Evolutionary conservation across 176 grass and related monocot genomes (phyloP), one percentile per base, ranked within the genome.

Genomic region (Puya raimondii): DNA sequence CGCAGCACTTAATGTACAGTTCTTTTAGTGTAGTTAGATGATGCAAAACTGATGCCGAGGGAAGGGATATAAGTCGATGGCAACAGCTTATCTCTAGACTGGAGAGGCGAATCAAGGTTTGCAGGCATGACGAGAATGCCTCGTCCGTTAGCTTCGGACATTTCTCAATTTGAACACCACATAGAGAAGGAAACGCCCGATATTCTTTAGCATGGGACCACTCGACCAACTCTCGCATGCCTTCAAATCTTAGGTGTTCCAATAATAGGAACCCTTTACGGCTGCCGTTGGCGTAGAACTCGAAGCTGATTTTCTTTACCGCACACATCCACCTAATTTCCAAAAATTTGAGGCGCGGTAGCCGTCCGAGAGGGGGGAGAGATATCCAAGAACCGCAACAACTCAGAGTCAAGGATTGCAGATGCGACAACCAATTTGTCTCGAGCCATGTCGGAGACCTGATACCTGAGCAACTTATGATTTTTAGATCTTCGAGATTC

Each of bases 171-270:
- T 56, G 29, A 16, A 87, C 21, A 69, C 22, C 53, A 68, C 3
- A 14, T 3, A 87, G 85, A 18, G 66, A 79, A 63, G 71, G 67
- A 75, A 83, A 80, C 23, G 42, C 3, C 13, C 76, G 64, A 48
- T 10, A 47, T 7, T 57, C 76, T 16, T n/a, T 27, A 48, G 73
- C 72, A 50, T 49, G 80, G 56, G 13, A 51, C 80, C 85, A 87
- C 51, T 80, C 65, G 23, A 76, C 67, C 85, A 71, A 83, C 48
- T 77, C 64, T 70, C 68, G 58, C 80, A 83, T 83, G 33, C 69
- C 12, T 27, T 59, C 17, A 65, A 88, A 73, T 11, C 65, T 66
- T 66, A 83, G 54, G 1, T 29, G 50, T 50, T 83, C 68, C 48
- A 88, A 48, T 53, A 72, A 70, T 68, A 66, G 58, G 65, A 83